Conservation (phyloP, 768 basidiomycete species). For the Melanogaster broomeanus region DNA sequence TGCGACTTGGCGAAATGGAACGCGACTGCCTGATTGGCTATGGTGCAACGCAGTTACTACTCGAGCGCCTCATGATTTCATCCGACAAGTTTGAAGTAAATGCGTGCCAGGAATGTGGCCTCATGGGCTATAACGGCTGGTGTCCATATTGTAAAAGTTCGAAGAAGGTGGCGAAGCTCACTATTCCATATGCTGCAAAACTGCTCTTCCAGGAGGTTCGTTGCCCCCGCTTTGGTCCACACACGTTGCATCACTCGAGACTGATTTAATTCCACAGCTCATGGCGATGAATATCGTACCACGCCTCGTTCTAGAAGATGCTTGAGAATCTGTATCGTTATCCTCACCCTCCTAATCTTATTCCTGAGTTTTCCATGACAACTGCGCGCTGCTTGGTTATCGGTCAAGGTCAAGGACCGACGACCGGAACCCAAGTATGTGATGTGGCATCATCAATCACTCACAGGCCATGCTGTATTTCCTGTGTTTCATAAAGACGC, state of each 20-base stretch:
- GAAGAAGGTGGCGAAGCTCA: constrained; percentile 93
- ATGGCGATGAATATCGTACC: constrained; percentile 99
- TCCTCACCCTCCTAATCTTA: neutral
- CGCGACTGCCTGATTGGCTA: constrained; percentile 98
- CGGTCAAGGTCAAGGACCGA: constrained; percentile 5
- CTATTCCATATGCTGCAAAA: constrained; percentile 96
- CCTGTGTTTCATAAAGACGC: constrained; percentile 7
- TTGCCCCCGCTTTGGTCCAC: neutral
- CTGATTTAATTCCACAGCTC: constrained; percentile 47
- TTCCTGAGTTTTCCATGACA: constrained; percentile 1
- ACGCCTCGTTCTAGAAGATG: constrained; percentile 84
- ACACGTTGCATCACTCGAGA: constrained; percentile 3
- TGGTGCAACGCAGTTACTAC: constrained; percentile 94
- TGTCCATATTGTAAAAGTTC: constrained; percentile 98
- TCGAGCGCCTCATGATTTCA: constrained; percentile 98
- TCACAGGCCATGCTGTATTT: constrained; percentile 7
- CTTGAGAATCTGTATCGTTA: constrained; percentile 32
- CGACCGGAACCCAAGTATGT: neutral
- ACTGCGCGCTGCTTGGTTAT: constrained; percentile 1
- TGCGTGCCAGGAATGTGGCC: constrained; percentile 91
- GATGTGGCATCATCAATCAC: neutral
- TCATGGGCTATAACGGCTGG: constrained; percentile 96
- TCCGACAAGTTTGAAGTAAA: constrained; percentile 98
- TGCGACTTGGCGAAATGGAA: constrained; percentile 99
- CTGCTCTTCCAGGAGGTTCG: constrained; percentile 86